A percentile compares a stretch with the other conserved stretches of the same genome.
These are phyloP conservation scores for Penicillium flavigenum DNA, from an alignment of 495 filamentous ascomycete genomes.

Conservation along the genomic window DNA sequence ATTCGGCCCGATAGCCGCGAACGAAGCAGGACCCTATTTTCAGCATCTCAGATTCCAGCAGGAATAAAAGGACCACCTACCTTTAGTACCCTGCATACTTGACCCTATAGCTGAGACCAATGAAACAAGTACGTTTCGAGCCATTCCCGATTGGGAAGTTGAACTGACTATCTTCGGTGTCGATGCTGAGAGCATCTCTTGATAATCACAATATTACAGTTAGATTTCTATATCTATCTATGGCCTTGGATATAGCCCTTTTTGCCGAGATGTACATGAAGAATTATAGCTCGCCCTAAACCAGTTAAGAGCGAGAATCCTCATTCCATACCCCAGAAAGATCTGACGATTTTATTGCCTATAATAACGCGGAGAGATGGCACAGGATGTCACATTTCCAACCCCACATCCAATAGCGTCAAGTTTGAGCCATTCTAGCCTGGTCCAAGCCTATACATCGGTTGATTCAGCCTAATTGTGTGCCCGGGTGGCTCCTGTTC, in stretches of 20 bases:
- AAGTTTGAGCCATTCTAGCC: background rate
- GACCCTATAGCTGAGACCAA: slow-evolving; percentile 16
- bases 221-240: background rate
- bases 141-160: slow-evolving; percentile 4
- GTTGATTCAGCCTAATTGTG: slow-evolving; percentile 7
- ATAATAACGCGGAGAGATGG: slow-evolving; percentile 2
- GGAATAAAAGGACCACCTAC: background rate
- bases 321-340: background rate
- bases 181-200: background rate
- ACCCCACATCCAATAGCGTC: background rate
- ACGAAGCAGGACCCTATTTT: background rate
- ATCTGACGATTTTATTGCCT: slow-evolving; percentile 5
- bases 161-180: background rate
- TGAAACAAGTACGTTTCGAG: slow-evolving; percentile 8
- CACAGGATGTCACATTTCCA: background rate
- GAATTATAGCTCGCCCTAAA: background rate
- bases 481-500: background rate
- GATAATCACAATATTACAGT: background rate
- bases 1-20: background rate
- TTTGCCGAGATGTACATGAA: background rate
- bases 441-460: background rate
- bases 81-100: slow-evolving; percentile 21
- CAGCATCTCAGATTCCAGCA: background rate
- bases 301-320: background rate
- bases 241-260: background rate